Evolutionary conservation across 805 yeast species (phyloP), one percentile per base, ranked within the genome.

Genomic region (Candida ipomoeae): DNA sequence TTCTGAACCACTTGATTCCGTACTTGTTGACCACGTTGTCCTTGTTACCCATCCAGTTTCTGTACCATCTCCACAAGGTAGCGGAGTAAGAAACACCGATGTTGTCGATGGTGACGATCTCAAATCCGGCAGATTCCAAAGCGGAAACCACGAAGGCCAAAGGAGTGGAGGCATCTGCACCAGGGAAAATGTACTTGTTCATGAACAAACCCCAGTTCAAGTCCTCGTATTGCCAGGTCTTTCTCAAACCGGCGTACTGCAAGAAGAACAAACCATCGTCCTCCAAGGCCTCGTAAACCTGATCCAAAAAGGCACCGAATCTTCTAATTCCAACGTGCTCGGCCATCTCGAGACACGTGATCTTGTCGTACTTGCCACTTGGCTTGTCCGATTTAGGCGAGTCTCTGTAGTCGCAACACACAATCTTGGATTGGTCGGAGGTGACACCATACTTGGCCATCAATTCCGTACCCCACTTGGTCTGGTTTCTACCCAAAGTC

Each of bases 151-250:
- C 92, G 64, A 87, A 90, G 53, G 89, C 89, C 60, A 90, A 79
- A 36, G 97, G 97, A 50, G 97, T 90, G 6, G 96, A 88, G 44
- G 96, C 96, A 73, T 89, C 97, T 47, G 96, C 96, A 71, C 97
- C 97, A 40, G 97, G 96, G 89, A 89, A 89, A 66, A 89, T 85
- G 72, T 88, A 89, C 77, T 88, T 89, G 82, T 90, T 89, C 96
- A 89, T 90, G 72, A 89, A 89, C 67, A 90, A 77, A 62, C 97
- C 97, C 97, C 96, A 89, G 70, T 83, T 77, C 63, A 89, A 79
- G 69, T 89, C 97, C 74, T 89, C 96, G 71, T 88, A 89, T 74
- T 89, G 96, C 97, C 96, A 89, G 52, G 80, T 76, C 74, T 89
- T 90, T 75, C 96, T 83, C 62, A 89, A 73, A 48, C 97, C 97